Percentiles rank a stretch among this genome's conserved stretches.
These are phyloP conservation scores for Epichloe uncinata DNA, from an alignment of 2,329 filamentous ascomycete species.

Conservation along the genomic window DNA sequence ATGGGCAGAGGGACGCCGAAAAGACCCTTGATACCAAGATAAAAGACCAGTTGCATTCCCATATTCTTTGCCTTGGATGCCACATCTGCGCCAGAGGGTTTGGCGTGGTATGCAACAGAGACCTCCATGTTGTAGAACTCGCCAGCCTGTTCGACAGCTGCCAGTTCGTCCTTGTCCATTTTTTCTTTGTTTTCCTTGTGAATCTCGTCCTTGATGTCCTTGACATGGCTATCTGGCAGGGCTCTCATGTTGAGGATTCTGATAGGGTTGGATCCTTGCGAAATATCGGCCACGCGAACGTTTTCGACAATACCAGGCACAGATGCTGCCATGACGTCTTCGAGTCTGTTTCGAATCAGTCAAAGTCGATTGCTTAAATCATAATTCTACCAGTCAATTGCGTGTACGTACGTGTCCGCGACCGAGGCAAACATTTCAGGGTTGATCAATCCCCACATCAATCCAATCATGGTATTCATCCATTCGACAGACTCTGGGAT, in stretches of 20 bases:
- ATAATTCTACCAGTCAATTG: neutral
- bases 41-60: conserved; percentile 95
- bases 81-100: conserved; percentile 54
- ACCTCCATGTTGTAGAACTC: conserved; percentile 89
- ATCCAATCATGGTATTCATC: conserved; percentile 79
- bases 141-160: conserved; percentile 79
- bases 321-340: conserved; percentile 92
- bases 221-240: conserved; percentile 63
- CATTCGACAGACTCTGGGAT: conserved; percentile 90
- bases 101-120: conserved; percentile 81
- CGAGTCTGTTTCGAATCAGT: conserved; percentile 16
- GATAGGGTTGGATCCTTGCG: conserved; percentile 82
- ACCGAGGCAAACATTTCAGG: conserved; percentile 89
- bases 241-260: conserved; percentile 78
- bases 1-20: conserved; percentile 83
- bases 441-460: conserved; percentile 86
- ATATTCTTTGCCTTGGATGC: conserved; percentile 84
- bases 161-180: conserved; percentile 77
- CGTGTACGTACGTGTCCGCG: conserved; percentile 55
- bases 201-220: conserved; percentile 70
- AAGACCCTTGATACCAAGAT: conserved; percentile 76
- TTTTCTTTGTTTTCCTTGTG: conserved; percentile 62
- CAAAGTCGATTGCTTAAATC: neutral
- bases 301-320: conserved; percentile 87
- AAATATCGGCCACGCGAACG: conserved; percentile 87